phyloP scores from a whole-genome alignment of 139 green algal species.

The Tetradesmus lagerheimii region DNA sequence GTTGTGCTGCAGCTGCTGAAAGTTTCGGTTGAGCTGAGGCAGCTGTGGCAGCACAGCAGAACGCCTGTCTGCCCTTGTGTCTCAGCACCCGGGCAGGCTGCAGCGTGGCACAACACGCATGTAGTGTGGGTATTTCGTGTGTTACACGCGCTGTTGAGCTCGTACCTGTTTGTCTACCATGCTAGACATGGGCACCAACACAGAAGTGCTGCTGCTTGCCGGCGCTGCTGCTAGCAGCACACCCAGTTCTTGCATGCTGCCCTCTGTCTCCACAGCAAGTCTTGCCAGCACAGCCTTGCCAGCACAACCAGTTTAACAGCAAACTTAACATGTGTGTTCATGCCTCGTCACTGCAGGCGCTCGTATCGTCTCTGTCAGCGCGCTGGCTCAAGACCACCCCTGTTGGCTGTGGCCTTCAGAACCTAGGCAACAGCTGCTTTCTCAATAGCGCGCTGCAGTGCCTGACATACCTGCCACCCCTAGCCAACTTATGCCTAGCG shows the following conservation, averaged over 20 bases:
- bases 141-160: too few relatives aligned
- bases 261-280: too few relatives aligned
- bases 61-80: background rate
- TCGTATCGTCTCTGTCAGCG: background rate
- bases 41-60: background rate
- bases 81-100: background rate
- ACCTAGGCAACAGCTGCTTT: constrained; percentile 98
- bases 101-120: too few relatives aligned
- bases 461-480: constrained; percentile 88
- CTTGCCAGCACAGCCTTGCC: too few relatives aligned
- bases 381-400: background rate
- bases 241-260: background rate
- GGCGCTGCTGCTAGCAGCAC: background rate
- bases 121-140: too few relatives aligned
- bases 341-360: background rate
- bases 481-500: constrained; percentile 78
- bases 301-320: too few relatives aligned
- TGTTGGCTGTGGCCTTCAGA: constrained; percentile 75
- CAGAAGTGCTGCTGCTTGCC: too few relatives aligned
- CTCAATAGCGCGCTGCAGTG: constrained; percentile 96
- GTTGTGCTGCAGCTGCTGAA: background rate
- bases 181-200: too few relatives aligned
- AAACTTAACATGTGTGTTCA: background rate
- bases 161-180: too few relatives aligned
- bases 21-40: background rate